These are phyloP conservation scores for Ceratobasidium sp. DNA, from an alignment of 1,284 basidiomycete genomes.

Conservation along the genomic window DNA sequence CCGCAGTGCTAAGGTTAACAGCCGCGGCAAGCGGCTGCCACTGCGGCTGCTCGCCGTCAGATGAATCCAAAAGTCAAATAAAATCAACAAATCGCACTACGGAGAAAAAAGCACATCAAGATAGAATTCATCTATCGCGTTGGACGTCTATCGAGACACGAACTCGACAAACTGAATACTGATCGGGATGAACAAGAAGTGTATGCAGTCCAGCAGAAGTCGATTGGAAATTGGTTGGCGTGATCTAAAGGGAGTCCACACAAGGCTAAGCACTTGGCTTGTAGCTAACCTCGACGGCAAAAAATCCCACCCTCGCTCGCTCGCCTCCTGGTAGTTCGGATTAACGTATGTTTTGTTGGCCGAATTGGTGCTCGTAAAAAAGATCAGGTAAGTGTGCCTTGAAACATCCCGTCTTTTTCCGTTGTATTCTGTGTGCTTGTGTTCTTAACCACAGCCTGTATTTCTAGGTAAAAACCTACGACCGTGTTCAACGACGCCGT, in stretches of 20 bases:
- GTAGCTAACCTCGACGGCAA: background rate
- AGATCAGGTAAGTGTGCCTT: slow-evolving; percentile 10
- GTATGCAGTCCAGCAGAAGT: background rate
- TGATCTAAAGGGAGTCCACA: background rate
- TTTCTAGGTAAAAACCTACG: background rate
- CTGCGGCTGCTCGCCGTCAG: no score
- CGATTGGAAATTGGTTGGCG: background rate
- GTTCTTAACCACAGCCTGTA: background rate
- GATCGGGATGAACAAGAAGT: slow-evolving; percentile 6
- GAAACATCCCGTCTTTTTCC: slow-evolving; percentile 2
- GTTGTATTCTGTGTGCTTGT: background rate
- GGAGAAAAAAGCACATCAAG: background rate
- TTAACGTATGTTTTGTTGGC: slow-evolving; percentile 7
- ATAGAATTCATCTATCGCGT: no score
- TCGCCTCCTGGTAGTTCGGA: background rate
- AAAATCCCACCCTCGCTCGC: background rate
- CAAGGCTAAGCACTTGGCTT: background rate
- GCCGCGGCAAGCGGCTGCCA: no score
- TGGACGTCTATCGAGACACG: no score
- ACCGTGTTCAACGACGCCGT: background rate
- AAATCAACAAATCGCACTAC: no score
- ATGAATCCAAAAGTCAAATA: no score
- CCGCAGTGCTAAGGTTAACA: no score
- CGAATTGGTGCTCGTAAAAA: background rate
- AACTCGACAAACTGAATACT: slow-evolving; percentile 10